phyloP scores from a whole-genome alignment of 1,284 basidiomycete genomes.

The Sanghuangporus weigelae region DNA sequence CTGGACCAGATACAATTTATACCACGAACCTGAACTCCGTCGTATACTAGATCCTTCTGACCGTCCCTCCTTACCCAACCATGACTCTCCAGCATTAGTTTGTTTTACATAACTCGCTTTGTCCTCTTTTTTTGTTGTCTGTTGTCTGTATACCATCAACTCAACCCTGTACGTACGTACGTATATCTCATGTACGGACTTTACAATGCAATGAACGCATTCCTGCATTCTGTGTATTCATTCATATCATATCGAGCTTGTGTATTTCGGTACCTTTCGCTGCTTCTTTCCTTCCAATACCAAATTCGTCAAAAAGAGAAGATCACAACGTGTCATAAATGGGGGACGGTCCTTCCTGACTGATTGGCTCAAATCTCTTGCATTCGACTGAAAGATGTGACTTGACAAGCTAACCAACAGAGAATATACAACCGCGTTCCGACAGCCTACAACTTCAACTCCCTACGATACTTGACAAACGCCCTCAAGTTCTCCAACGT shows the following conservation, averaged over 20 bases:
- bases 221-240: neutral
- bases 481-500: slow-evolving; percentile 79
- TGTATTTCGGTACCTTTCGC: neutral
- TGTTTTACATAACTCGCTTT: neutral
- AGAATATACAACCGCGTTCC: neutral
- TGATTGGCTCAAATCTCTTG: no score
- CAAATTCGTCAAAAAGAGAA: no score
- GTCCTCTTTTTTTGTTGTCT: neutral
- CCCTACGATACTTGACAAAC: slow-evolving; percentile 83
- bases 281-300: no score
- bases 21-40: no score
- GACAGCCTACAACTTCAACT: slow-evolving; percentile 34
- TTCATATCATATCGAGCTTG: neutral
- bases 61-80: no score
- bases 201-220: neutral
- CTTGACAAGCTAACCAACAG: neutral
- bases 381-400: no score
- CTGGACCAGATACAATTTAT: no score
- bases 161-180: neutral
- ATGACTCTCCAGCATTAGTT: neutral
- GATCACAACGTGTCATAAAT: no score
- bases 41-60: no score
- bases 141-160: neutral
- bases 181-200: neutral
- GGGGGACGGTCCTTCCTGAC: no score